Conservation (phyloP, 257 asterid species). For the Schizonepeta tenuifolia region DNA sequence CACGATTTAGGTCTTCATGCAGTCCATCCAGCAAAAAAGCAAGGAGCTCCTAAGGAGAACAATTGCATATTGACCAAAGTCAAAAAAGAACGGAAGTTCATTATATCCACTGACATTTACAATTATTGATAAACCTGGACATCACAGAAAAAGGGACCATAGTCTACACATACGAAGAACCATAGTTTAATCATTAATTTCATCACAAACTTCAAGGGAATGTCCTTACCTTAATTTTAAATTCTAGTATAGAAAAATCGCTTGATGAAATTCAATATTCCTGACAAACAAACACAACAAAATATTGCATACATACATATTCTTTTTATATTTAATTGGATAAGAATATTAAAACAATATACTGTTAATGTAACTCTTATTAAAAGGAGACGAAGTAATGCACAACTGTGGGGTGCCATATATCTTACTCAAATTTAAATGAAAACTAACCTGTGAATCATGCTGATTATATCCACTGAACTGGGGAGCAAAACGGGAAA, state of each 20-base stretch:
- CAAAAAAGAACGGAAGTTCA: conserved; percentile 8
- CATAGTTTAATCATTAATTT: not conserved
- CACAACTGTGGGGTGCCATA: not conserved
- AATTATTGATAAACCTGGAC: not conserved
- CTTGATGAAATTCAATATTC: not conserved
- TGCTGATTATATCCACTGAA: conserved; percentile 98
- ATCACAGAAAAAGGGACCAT: not conserved
- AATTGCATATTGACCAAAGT: not conserved
- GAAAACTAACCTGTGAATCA: conserved; percentile 82
- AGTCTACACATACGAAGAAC: conserved; percentile 1
- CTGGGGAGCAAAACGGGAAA: conserved; percentile 98
- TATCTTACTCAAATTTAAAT: not conserved
- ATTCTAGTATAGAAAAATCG: not conserved
- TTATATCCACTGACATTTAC: not conserved
- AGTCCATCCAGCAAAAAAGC: conserved; percentile 97
- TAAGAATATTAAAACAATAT: not conserved
- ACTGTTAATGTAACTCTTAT: not conserved
- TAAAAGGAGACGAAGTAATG: not conserved
- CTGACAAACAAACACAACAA: not conserved
- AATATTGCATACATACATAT: not conserved
- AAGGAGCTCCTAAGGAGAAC: conserved; percentile 77
- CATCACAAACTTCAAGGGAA: not conserved
- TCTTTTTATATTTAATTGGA: conserved; percentile 2
- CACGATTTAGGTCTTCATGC: conserved; percentile 97
- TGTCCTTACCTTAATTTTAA: not conserved